Evolutionary conservation across 1,284 basidiomycete genomes (phyloP).

Genomic region (Volvariella surrecta): DNA sequence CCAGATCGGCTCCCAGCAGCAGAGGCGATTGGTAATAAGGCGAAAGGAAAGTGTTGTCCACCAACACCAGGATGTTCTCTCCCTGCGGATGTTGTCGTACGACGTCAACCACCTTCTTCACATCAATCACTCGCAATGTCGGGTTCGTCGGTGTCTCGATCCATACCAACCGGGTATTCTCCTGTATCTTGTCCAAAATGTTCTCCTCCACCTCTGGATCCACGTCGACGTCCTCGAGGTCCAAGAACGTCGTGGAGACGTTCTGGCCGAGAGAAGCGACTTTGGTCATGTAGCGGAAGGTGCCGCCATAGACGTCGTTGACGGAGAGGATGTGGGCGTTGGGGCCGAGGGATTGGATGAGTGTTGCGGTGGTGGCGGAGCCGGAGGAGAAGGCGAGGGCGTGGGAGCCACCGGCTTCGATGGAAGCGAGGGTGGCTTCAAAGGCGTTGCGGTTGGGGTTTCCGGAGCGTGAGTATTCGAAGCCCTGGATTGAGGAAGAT

Average conservation of each 20-base stretch:
- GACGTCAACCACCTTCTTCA: constrained; percentile 56
- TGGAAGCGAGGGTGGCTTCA: constrained; percentile 64
- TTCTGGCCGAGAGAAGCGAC: constrained; percentile 72
- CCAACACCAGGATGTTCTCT: constrained; percentile 64
- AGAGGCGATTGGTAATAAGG: constrained; percentile 91
- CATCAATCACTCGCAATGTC: constrained; percentile 81
- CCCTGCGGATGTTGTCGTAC: constrained; percentile 39
- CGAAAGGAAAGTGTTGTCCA: constrained; percentile 91
- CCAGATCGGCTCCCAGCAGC: constrained; percentile 77
- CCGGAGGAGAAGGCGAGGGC: constrained; percentile 84
- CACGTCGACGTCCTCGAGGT: constrained; percentile 58
- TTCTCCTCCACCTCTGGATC: constrained; percentile 35
- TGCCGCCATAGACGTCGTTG: constrained; percentile 92
- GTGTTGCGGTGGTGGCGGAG: constrained; percentile 79
- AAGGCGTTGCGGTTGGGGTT: constrained; percentile 87
- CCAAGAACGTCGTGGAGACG: constrained; percentile 77
- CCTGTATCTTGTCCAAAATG: constrained; percentile 54
- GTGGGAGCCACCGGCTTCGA: constrained; percentile 67
- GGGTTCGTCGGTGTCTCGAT: constrained; percentile 96
- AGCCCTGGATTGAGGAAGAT: constrained; percentile 40
- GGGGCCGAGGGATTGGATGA: constrained; percentile 69
- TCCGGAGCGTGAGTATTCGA: constrained; percentile 84
- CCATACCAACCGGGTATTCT: constrained; percentile 91
- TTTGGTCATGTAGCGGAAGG: constrained; percentile 77
- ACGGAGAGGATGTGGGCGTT: constrained; percentile 81